Conservation (phyloP, 2,329 filamentous ascomycete genomes). For the Penicillium decumbens region DNA sequence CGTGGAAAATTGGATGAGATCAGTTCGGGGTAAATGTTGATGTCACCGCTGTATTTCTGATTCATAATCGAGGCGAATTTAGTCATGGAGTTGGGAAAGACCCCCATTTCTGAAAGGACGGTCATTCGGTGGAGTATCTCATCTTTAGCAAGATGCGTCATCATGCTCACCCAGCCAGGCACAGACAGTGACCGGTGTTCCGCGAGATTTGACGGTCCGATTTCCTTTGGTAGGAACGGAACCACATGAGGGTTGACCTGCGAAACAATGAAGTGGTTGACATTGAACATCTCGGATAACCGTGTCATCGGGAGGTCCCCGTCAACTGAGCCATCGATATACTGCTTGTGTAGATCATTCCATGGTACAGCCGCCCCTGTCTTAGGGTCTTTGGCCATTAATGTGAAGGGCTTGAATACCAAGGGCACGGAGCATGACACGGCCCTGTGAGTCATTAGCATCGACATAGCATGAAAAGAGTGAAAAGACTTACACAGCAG, state of each 20-base stretch:
- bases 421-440: slow-evolving; percentile 90
- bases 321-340: slow-evolving; percentile 93
- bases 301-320: slow-evolving; percentile 89
- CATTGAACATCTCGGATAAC: slow-evolving; percentile 91
- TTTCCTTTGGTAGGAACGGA: slow-evolving; percentile 74
- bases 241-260: slow-evolving; percentile 95
- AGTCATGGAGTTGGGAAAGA: slow-evolving; percentile 72
- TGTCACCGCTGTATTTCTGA: slow-evolving; percentile 90
- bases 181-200: slow-evolving; percentile 31
- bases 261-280: slow-evolving; percentile 96
- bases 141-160: slow-evolving; percentile 69
- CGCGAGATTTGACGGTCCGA: slow-evolving; percentile 40
- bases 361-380: slow-evolving; percentile 75
- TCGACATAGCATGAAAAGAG: no score
- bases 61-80: slow-evolving; percentile 77
- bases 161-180: slow-evolving; percentile 58
- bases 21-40: slow-evolving; percentile 84
- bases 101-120: slow-evolving; percentile 70
- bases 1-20: slow-evolving; percentile 67
- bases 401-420: slow-evolving; percentile 71
- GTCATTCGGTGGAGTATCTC: slow-evolving; percentile 78
- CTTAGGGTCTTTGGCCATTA: slow-evolving; percentile 78
- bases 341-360: slow-evolving; percentile 79
- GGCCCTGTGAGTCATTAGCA: slow-evolving; percentile 45
- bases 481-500: slow-evolving; percentile 62